These are phyloP conservation scores for Coemansia sp. DNA, from an alignment of 192 early-diverging fungal genomes.

Conservation along the genomic window DNA sequence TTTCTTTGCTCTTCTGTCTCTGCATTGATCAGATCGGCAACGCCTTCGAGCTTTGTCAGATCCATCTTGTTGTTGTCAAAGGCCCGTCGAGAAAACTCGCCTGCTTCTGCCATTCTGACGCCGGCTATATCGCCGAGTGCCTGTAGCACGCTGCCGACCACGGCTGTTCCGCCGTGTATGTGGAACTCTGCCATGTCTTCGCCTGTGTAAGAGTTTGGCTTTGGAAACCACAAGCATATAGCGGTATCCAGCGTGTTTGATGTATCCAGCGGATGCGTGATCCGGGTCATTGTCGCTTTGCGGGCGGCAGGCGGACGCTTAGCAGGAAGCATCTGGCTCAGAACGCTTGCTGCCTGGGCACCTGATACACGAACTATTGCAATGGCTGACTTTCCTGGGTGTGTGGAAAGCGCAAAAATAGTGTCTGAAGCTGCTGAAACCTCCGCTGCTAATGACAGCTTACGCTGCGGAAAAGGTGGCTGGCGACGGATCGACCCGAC, in stretches of 20 bases:
- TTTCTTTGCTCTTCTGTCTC: constrained; percentile 74
- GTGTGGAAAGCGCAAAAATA: constrained; percentile 73
- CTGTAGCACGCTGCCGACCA: constrained; percentile 58
- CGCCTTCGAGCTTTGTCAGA: constrained; percentile 69
- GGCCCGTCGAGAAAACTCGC: constrained; percentile 74
- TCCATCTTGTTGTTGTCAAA: constrained; percentile 75
- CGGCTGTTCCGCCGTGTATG: constrained; percentile 72
- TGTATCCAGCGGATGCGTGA: constrained; percentile 38
- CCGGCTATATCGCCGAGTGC: constrained; percentile 52
- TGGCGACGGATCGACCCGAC: no score
- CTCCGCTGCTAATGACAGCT: neutral
- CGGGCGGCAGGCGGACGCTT: constrained; percentile 4
- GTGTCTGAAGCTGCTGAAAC: constrained; percentile 39
- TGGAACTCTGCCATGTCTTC: constrained; percentile 77
- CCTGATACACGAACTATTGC: constrained; percentile 78
- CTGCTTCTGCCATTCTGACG: constrained; percentile 68
- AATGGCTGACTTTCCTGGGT: constrained; percentile 73
- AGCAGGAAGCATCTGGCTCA: constrained; percentile 15
- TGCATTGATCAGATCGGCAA: constrained; percentile 75
- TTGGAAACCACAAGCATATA: constrained; percentile 34
- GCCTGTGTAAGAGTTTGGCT: constrained; percentile 69
- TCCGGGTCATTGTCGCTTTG: constrained; percentile 10
- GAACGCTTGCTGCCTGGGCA: constrained; percentile 50
- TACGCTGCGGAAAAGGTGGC: no score
- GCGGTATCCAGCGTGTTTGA: constrained; percentile 60